Evolutionary conservation across 257 asterid species (phyloP), one percentile per base, ranked within the genome.

Genomic region (Primulina eburnea): DNA sequence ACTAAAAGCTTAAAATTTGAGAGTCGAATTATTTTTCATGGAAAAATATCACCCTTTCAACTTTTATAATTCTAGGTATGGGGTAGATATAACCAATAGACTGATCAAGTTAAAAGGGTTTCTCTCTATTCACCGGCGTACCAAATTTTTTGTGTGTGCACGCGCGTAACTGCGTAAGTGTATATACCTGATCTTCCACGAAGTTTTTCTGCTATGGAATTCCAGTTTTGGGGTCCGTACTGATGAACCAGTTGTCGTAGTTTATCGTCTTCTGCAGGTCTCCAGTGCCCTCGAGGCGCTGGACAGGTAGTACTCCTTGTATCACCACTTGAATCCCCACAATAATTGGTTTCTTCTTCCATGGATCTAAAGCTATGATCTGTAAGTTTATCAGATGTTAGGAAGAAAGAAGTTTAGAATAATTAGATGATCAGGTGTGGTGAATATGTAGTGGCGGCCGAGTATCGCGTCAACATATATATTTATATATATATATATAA

Each of bases 201-300:
- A 72, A 82, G 85, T 34, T 77, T 82, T 72, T 80, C 87, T 55
- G 87, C 87, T 60, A 82, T 82, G 35, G 87, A 80, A 16, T 82
- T 82, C 87, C 87, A 82, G 66, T 82, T 82, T 69, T 82, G 87
- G 70, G 87, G 87, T 21, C 87, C 87, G 64, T 77, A 75, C 56
- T 82, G 83, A 21, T 80, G 83, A 17, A 82, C 87, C 38, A 82
- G 85, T 56, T 40, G 83, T 63, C 83, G 72, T 28, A 82, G 84
- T 34, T 37, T 80, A 58, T 82, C 87, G 11, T 82, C 87, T 68
- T 82, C 87, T 14, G 87, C 87, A 0, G 87, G 85, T 28, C 84
- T 57, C 87, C 87, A 82, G 72, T 82, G 87, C 6, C 87, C 87
- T 4, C 87, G 77, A 62, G n/a, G 18, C 55, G 81, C 81, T 62